phyloP scores from a whole-genome alignment of 2,329 filamentous ascomycete genomes.

The Parasarocladium wereldwijsianum region DNA sequence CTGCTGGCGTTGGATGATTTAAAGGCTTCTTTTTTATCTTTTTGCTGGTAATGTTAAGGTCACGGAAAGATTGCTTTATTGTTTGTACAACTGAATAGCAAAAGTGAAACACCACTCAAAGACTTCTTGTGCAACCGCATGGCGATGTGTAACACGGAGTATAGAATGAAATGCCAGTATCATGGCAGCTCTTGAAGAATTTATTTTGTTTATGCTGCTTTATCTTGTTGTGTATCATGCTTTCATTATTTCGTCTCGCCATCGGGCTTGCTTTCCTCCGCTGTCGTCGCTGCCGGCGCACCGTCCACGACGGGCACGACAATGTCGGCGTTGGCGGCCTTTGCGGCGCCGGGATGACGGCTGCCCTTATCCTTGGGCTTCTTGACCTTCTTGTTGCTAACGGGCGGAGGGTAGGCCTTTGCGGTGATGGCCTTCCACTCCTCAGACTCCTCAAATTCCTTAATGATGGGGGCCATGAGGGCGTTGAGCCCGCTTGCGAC shows the following conservation, averaged over 20 bases:
- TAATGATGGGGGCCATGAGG: slow-evolving; percentile 65
- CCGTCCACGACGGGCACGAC: slow-evolving; percentile 1
- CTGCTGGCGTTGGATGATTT: no score
- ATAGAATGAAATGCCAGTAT: no score
- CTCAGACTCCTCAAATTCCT: slow-evolving; percentile 50
- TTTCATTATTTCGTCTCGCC: not conserved
- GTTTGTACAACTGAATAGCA: no score
- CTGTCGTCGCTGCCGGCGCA: slow-evolving; percentile 2
- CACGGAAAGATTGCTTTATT: no score
- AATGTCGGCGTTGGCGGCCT: not conserved
- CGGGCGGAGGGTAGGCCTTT: slow-evolving; percentile 65
- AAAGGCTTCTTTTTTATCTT: no score
- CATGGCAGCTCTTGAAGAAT: no score
- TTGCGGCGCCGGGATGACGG: slow-evolving; percentile 35
- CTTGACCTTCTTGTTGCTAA: slow-evolving; percentile 48
- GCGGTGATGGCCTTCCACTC: slow-evolving; percentile 61
- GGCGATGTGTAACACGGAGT: no score
- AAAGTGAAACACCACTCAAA: no score
- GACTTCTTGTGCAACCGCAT: no score
- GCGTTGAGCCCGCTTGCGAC: slow-evolving; percentile 58
- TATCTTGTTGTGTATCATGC: no score
- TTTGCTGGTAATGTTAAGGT: no score
- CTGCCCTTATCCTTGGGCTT: slow-evolving; percentile 65
- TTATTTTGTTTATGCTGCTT: no score
- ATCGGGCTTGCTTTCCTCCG: not conserved